Conservation (phyloP, 2,329 filamentous ascomycete species). For the Hymenoscyphus linearis region DNA sequence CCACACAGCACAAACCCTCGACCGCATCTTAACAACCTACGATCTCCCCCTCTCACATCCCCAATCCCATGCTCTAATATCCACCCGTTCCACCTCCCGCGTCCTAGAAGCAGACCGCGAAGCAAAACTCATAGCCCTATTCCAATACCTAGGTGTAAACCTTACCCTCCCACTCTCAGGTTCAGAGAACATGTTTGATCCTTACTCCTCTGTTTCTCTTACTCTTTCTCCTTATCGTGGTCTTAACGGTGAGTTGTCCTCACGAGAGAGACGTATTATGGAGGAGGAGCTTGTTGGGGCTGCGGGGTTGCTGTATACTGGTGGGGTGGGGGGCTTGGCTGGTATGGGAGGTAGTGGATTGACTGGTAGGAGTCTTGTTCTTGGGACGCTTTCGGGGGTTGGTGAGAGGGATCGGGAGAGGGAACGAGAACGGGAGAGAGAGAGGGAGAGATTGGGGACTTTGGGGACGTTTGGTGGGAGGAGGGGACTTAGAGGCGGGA, state of each 20-base stretch:
- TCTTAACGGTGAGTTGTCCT: not conserved
- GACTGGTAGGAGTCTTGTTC: not conserved
- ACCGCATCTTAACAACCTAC: conserved; percentile 5
- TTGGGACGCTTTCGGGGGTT: not conserved
- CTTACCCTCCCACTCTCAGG: too few relatives aligned
- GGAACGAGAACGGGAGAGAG: not conserved
- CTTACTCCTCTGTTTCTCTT: too few relatives aligned
- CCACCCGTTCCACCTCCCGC: not conserved
- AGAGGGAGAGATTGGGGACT: not conserved
- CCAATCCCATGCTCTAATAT: not conserved
- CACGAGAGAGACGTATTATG: not conserved
- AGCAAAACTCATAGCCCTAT: conserved; percentile 1
- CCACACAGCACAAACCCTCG: not conserved
- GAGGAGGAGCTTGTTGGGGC: not conserved
- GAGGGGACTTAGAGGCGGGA: not conserved
- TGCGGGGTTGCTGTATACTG: not conserved
- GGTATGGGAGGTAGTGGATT: too few relatives aligned
- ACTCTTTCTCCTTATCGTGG: too few relatives aligned
- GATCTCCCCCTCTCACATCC: not conserved
- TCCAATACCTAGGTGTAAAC: conserved; percentile 4
- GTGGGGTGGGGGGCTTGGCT: too few relatives aligned
- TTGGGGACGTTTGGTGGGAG: not conserved
- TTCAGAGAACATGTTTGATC: too few relatives aligned
- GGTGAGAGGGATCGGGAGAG: not conserved
- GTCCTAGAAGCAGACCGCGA: not conserved